Evolutionary conservation across 139 green algal genomes (phyloP), one percentile per base, ranked within the genome.

Genomic region (Chlamydomonas sp.): DNA sequence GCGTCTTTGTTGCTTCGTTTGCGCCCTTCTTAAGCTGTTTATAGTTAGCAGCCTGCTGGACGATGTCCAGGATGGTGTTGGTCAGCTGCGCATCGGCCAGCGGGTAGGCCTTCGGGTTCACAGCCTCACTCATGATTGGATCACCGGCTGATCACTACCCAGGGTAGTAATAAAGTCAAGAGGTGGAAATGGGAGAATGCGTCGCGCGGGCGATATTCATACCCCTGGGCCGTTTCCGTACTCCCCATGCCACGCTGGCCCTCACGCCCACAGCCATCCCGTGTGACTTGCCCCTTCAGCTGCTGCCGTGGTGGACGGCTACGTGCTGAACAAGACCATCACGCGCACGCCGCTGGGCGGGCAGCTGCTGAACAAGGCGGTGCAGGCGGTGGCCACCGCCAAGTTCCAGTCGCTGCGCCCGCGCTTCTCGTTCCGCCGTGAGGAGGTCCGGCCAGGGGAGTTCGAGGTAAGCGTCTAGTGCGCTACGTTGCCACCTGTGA

Each of bases 21-120:
- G 98, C 98, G 10, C 98, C 98, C 92, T 99, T 99, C 90, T 98
- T 98, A n/a, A 99, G 95, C 95, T 99, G 98, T 94, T 99, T 99
- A 92, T 99, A 99, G 94, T 99, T 99, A 64, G 94, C 88, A 62
- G 97, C 97, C 92, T 99, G 98, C 93, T 99, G 97, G 49, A 99
- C 97, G 85, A 99, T 98, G 91, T 99, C 98, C 88, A 99, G 92
- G 86, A 99, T 99, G 31, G 97, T 99, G 89, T 98, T 98, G 20
- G 97, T 97, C 67, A 99, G 95, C 93, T 96, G 87, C 17, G 96
- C 96, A 82, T 98, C 95, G 15, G 95, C 96, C 80, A 99, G 93
- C 31, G 98, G 98, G 93, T 99, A 99, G 59, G 98, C 98, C 94
- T 99, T 99, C n/a, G 97, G 98, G 96, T 99, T 99, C 94, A 99